A percentile compares a stretch with the other conserved stretches of the same genome.
Evolutionary conservation across 208 protist species (phyloP).

Genomic region (Leishmania tarentolae): DNA sequence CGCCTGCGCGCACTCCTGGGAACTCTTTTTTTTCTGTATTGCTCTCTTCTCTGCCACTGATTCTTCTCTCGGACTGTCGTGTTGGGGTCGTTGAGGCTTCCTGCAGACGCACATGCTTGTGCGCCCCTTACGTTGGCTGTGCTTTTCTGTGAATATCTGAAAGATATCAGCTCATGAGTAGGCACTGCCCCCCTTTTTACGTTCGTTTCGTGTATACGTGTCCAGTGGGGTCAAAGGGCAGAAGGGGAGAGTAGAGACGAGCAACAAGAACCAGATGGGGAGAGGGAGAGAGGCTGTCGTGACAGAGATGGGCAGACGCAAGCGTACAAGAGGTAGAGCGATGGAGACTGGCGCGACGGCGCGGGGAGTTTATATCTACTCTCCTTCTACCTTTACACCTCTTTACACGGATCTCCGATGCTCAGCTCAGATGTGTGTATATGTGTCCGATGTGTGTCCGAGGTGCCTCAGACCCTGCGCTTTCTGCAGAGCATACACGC

Average conservation of each 20-base stretch:
- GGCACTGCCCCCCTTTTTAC: background rate
- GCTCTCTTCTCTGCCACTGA: background rate
- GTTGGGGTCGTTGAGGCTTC: background rate
- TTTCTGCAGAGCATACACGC: conserved; percentile 1
- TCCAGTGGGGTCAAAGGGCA: background rate
- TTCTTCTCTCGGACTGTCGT: background rate
- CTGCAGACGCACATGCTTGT: background rate
- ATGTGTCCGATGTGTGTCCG: background rate
- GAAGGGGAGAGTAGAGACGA: background rate
- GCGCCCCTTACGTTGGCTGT: background rate
- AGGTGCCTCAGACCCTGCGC: background rate
- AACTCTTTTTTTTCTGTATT: background rate
- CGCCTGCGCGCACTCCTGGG: background rate
- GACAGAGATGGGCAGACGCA: background rate
- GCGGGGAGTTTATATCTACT: background rate
- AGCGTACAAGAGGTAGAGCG: background rate
- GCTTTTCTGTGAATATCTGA: background rate
- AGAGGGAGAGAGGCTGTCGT: background rate
- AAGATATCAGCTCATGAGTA: background rate
- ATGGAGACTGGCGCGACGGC: background rate
- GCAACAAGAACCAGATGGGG: background rate
- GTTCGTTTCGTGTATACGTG: background rate
- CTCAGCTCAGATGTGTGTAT: background rate
- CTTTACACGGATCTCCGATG: background rate
- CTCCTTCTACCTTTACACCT: background rate